These are phyloP conservation scores for Edaphochlamys debaryana DNA, from an alignment of 139 green algal genomes.

Conservation along the genomic window DNA sequence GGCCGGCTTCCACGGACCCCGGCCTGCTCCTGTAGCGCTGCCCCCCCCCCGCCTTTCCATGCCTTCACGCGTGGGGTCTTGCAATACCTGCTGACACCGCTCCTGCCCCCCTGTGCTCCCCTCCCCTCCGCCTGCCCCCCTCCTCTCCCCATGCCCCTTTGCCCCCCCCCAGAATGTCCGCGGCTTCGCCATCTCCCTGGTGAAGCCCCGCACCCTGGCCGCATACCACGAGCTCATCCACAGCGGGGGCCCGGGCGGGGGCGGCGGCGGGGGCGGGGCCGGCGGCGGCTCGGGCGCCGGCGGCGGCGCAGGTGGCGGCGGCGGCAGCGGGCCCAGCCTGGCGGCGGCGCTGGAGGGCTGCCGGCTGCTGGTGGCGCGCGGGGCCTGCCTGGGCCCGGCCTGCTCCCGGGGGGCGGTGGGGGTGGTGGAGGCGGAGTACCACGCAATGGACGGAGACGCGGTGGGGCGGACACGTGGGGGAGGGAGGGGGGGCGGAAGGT, in stretches of 20 bases:
- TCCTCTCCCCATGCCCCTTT: too few relatives aligned
- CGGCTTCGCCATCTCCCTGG: conserved; percentile 49
- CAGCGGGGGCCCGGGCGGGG: neutral
- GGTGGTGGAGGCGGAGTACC: conserved; percentile 55
- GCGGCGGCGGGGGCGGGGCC: neutral
- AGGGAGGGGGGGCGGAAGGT: too few relatives aligned
- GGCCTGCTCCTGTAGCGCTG: too few relatives aligned
- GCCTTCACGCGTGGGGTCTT: too few relatives aligned
- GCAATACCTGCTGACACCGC: too few relatives aligned
- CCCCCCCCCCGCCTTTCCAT: too few relatives aligned
- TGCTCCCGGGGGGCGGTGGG: conserved; percentile 45
- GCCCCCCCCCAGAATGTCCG: conserved; percentile 34
- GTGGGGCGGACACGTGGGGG: too few relatives aligned
- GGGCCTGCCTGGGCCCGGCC: conserved; percentile 6
- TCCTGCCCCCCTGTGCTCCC: too few relatives aligned
- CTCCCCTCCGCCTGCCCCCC: too few relatives aligned
- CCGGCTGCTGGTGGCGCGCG: conserved; percentile 22
- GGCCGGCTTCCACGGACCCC: too few relatives aligned
- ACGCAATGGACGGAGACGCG: conserved; percentile 41
- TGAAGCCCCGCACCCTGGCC: conserved; percentile 36
- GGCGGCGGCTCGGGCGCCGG: neutral
- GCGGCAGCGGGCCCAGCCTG: conserved; percentile 13
- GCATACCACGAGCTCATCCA: conserved; percentile 34
- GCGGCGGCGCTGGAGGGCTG: conserved; percentile 28
- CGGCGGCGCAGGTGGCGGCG: neutral